These are phyloP conservation scores for Globomyces pollinis-pini DNA, from an alignment of 192 early-diverging fungal species.

Conservation along the genomic window DNA sequence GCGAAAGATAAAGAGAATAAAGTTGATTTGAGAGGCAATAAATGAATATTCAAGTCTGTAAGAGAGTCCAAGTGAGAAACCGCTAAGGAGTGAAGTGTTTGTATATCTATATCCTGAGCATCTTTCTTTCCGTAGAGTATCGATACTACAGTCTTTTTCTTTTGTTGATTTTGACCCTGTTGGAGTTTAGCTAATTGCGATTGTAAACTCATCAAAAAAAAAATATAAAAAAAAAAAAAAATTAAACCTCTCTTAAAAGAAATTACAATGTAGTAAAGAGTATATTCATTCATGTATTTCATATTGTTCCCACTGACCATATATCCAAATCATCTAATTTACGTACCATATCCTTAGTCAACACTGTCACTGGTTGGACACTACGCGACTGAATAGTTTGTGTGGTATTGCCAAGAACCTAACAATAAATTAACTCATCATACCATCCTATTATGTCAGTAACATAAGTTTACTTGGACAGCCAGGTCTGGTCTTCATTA, in stretches of 20 bases:
- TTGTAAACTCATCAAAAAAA: too few relatives aligned
- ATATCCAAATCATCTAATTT: slow-evolving; percentile 10
- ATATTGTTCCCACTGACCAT: slow-evolving; percentile 2
- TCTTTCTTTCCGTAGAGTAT: too few relatives aligned
- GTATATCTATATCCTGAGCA: too few relatives aligned
- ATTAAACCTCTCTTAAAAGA: too few relatives aligned
- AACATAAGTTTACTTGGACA: background rate
- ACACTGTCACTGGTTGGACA: background rate
- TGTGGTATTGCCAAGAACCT: background rate
- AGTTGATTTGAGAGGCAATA: slow-evolving; percentile 57
- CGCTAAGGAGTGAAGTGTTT: too few relatives aligned
- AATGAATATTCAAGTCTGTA: slow-evolving; percentile 55
- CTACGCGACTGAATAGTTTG: background rate
- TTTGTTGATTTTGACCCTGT: too few relatives aligned
- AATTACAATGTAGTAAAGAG: too few relatives aligned
- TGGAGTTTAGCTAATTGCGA: too few relatives aligned
- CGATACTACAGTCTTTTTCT: too few relatives aligned
- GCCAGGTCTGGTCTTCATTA: background rate
- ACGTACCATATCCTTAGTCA: slow-evolving; percentile 1
- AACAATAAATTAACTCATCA: background rate
- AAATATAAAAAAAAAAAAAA: too few relatives aligned
- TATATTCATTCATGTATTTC: background rate
- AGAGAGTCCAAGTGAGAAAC: too few relatives aligned
- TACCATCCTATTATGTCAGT: too few relatives aligned
- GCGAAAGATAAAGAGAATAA: slow-evolving; percentile 80